Evolutionary conservation across 768 basidiomycete species (phyloP), one percentile per base, ranked within the genome.

Genomic region (Heimioporus sp.): DNA sequence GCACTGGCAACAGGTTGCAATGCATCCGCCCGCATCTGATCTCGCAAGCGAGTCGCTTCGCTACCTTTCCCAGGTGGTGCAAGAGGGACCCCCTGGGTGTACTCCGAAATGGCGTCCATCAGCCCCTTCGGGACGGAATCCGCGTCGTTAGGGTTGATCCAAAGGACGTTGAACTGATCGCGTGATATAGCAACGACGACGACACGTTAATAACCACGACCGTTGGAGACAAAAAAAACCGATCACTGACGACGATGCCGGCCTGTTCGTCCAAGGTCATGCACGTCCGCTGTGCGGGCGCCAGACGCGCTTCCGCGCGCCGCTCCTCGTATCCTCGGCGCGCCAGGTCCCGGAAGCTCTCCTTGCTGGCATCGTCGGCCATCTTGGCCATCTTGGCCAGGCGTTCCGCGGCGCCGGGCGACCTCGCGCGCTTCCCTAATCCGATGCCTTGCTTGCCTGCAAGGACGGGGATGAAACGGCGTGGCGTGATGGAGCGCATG

Each of bases 381-480:
- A 78, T 75, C 65, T 74, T 86, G 0, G 83, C 85, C 77, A 88
- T 84, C 71, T 91, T 90, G 10, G 82, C 83, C 43, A 84, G 69
- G 40, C 87, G 78, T 51, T 86, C 85, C 10, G 80, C 72, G 12
- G 81, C 72, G 34, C 73, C 74, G 19, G 89, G 86, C 1, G 90
- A 88, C 28, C 76, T 73, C 3, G 85, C 70, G 12, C 90, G 86
- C 60, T 92, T 89, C 37, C 71, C 83, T 17, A 76, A 57, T 21
- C 88, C 88, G 46, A 90, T 90, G 17, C 92, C 92, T 57, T 79
- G 83, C 71, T 81, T 89, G 24, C 92, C 92, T 93, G 7, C 24
- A 28, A 62, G 15, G 37, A 59, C 58, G 46, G 16, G 52, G 38
- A 53, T 53, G 51, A 48, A 54, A 40, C 42, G 19, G 12, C 7